These are phyloP conservation scores for Epicoccum sorghinum DNA, from an alignment of 2,329 filamentous ascomycete species.

Conservation along the genomic window DNA sequence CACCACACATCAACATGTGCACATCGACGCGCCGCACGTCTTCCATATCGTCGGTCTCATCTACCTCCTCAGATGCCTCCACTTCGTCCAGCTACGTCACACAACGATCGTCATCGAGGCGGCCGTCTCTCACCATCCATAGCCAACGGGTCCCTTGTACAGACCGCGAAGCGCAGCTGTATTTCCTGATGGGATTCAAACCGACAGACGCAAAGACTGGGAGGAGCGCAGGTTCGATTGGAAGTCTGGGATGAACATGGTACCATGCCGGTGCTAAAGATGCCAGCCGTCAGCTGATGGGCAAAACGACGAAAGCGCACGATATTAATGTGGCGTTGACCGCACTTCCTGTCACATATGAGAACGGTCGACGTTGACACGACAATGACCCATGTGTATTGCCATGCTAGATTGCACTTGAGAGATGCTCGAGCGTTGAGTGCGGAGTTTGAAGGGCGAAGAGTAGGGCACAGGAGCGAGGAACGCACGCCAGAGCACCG, in stretches of 20 bases:
- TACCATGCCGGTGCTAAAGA: no score
- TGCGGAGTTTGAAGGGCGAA: no score
- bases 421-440: no score
- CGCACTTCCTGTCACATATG: no score
- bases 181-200: slow-evolving; percentile 36
- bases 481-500: no score
- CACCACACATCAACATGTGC: background rate
- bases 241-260: background rate
- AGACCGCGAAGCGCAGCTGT: slow-evolving; percentile 30
- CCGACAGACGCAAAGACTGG: background rate
- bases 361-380: no score
- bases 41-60: slow-evolving; percentile 8
- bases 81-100: background rate
- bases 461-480: no score
- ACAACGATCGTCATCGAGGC: background rate
- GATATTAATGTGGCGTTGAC: no score
- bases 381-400: no score
- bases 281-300: no score
- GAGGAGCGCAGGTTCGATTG: background rate
- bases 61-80: slow-evolving; percentile 4
- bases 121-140: slow-evolving; percentile 16
- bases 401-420: no score
- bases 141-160: slow-evolving; percentile 16
- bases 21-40: background rate
- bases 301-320: no score